A percentile compares a stretch with the other conserved stretches of the same genome.
These are phyloP conservation scores for Amyloporia xantha DNA, from an alignment of 768 basidiomycete species.

Conservation along the genomic window DNA sequence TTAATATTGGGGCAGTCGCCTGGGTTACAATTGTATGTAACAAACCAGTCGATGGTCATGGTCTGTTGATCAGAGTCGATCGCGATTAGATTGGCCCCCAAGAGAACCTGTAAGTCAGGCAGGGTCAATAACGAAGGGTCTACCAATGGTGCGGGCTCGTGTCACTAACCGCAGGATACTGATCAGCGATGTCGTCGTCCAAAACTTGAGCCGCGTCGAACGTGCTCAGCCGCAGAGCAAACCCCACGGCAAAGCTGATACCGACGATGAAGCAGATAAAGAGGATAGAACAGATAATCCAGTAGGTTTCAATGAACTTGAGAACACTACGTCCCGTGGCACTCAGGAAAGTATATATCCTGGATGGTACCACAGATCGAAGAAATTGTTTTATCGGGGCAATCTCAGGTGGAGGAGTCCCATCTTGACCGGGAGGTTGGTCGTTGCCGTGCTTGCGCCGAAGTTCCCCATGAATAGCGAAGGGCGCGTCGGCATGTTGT, in stretches of 20 bases:
- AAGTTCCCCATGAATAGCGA: too few relatives aligned
- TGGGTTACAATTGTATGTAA: not conserved
- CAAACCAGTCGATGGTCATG: conserved; percentile 12
- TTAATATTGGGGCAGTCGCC: conserved; percentile 10
- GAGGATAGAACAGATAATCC: conserved; percentile 3
- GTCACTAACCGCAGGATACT: too few relatives aligned
- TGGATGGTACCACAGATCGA: not conserved
- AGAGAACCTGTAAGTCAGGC: conserved; percentile 10
- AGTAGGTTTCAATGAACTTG: conserved; percentile 2
- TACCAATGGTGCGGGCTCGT: too few relatives aligned
- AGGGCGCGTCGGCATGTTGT: too few relatives aligned
- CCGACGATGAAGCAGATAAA: conserved; percentile 3
- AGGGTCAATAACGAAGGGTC: too few relatives aligned
- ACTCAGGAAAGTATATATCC: not conserved
- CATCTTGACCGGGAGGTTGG: too few relatives aligned
- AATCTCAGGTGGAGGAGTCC: too few relatives aligned
- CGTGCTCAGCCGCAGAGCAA: conserved; percentile 7
- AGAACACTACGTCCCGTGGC: not conserved
- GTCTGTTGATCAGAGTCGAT: conserved; percentile 8
- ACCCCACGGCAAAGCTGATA: conserved; percentile 10
- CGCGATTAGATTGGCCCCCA: conserved; percentile 10
- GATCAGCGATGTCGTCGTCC: conserved; percentile 4
- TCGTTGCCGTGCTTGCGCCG: too few relatives aligned
- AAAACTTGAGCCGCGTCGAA: conserved; percentile 8
- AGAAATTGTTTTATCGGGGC: too few relatives aligned